These are phyloP conservation scores for Monilinia polystroma DNA, from an alignment of 2,329 filamentous ascomycete genomes.

Conservation along the genomic window DNA sequence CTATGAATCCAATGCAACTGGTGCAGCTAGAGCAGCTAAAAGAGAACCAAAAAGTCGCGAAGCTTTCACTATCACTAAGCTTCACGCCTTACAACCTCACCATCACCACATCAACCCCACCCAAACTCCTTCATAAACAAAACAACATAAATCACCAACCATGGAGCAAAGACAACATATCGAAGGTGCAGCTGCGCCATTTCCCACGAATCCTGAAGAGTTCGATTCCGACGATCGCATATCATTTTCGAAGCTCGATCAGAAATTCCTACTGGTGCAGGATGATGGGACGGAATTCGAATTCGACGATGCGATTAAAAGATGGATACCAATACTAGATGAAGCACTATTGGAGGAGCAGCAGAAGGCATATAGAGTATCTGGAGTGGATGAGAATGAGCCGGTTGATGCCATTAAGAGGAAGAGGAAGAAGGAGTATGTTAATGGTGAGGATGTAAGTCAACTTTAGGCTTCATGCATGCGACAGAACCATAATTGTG, in stretches of 20 bases:
- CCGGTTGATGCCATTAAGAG: constrained; percentile 47
- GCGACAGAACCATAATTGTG: not conserved
- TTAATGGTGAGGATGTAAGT: constrained; percentile 51
- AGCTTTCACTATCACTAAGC: not conserved
- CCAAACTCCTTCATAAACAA: constrained; percentile 9
- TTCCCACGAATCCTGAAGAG: constrained; percentile 39
- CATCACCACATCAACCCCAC: constrained; percentile 22
- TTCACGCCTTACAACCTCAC: not conserved
- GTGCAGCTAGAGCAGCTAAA: too few species aligned
- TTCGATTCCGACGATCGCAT: constrained; percentile 80
- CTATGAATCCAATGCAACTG: not conserved
- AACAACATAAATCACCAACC: constrained; percentile 15
- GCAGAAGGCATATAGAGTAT: constrained; percentile 58
- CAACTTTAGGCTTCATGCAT: constrained; percentile 12
- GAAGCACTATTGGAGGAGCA: constrained; percentile 60
- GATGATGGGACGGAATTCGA: constrained; percentile 84
- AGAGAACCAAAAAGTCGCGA: not conserved
- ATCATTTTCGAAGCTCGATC: constrained; percentile 79
- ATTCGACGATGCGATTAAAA: constrained; percentile 67
- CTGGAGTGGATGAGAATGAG: constrained; percentile 58
- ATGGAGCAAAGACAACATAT: constrained; percentile 33
- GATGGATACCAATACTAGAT: constrained; percentile 73
- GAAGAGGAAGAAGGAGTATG: constrained; percentile 54
- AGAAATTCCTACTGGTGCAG: constrained; percentile 80
- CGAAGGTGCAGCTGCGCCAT: constrained; percentile 26